These are phyloP conservation scores for Starmera dryadoides DNA, from an alignment of 805 yeast genomes.

Conservation along the genomic window DNA sequence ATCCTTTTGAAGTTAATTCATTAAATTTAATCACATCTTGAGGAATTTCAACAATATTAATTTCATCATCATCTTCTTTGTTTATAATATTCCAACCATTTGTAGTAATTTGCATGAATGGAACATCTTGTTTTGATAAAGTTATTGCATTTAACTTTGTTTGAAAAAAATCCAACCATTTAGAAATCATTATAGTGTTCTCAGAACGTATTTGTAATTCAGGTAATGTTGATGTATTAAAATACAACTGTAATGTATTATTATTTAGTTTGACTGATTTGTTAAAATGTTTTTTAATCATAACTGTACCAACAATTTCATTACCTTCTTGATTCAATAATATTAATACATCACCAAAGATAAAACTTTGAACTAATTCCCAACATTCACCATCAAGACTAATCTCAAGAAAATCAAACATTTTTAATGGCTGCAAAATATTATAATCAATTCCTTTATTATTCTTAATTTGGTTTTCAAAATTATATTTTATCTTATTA, in stretches of 20 bases:
- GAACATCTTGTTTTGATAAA: conserved; percentile 9
- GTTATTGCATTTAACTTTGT: conserved; percentile 6
- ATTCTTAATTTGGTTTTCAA: conserved; percentile 4
- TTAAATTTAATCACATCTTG: conserved; percentile 30
- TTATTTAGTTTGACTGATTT: conserved; percentile 20
- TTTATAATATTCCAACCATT: conserved; percentile 39
- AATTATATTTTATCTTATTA: conserved; percentile 2
- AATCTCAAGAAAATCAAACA: conserved; percentile 36
- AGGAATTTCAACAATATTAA: conserved; percentile 24
- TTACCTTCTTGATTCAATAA: conserved; percentile 17
- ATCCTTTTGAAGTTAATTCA: conserved; percentile 27
- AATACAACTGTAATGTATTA: conserved; percentile 24
- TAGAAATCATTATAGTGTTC: conserved; percentile 25
- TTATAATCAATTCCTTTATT: conserved; percentile 8
- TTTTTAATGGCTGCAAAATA: conserved; percentile 20
- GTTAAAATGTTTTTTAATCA: conserved; percentile 28
- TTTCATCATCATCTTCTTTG: conserved; percentile 15
- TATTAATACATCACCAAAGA: conserved; percentile 26
- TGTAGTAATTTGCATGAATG: conserved; percentile 40
- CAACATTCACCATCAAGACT: conserved; percentile 36
- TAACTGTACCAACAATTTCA: conserved; percentile 33
- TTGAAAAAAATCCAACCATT: conserved; percentile 32
- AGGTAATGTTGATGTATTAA: conserved; percentile 35
- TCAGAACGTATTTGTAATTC: conserved; percentile 31
- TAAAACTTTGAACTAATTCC: conserved; percentile 28